Base-by-base conservation (phyloP, 352 stramenopile genomes). In the Blastocystis sp. region DNA sequence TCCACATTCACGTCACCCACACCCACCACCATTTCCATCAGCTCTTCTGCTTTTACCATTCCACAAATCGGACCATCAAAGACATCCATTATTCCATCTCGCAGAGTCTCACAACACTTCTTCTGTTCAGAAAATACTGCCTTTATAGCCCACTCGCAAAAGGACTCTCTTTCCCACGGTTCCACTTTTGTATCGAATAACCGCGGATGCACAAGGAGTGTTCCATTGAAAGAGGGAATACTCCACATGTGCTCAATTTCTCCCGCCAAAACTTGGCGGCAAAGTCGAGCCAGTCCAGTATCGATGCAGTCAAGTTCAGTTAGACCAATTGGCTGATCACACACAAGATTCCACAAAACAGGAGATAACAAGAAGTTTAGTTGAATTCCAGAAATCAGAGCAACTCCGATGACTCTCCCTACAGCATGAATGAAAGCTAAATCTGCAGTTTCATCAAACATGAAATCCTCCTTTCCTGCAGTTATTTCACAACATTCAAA, bases 21-120 rank as follows among this genome's bases (percentile, higher is more conserved):
- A n/a, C 73, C 73, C 20, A 84, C 73, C 1, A 84, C 53, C 53
- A 84, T 34, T 26, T 64, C 8, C 73, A 84, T 84, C 23, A 68
- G 26, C 37, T 84, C 73, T 2, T 7, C 20, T 20, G 53, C 73
- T 20, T 34, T 9, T 37, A 84, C 18, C 41, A 66, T 66, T 20
- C 73, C 50, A 20, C 53, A 26, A 9, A 66, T 34, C 15, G 34
- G 26, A 11, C 73, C 73, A 43, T 68, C 73, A 43, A 84, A 68
- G 3, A 84, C 73, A 63, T 15, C 53, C 3, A 13, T 29, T 18
- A 84, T 37, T 15, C 73, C 73, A 5, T 8, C 5, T 13, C 73
- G 47, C 18, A 84, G 41, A 18, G 29, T 11, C 20, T 47, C 37
- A 4, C 29, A 50, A 9, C 8, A 5, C 37, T 13, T 11, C 26